phyloP scores from a whole-genome alignment of 768 basidiomycete species.

The Suillus tomentosus region DNA sequence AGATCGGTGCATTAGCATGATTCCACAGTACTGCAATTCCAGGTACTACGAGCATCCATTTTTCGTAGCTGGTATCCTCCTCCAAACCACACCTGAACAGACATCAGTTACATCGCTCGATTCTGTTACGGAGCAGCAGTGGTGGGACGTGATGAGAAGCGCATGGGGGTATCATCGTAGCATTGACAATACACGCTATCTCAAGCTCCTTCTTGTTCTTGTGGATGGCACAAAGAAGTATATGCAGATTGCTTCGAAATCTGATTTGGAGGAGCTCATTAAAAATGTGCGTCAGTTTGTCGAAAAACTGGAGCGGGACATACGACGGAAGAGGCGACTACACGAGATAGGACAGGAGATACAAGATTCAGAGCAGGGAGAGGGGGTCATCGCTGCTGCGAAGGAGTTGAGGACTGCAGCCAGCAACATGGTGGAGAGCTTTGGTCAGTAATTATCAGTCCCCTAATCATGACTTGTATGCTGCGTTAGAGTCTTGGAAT shows the following conservation, averaged over 20 bases:
- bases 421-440: not conserved
- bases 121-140: not conserved
- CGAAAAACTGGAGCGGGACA: not conserved
- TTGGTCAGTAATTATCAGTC: not conserved
- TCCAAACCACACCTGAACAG: not conserved
- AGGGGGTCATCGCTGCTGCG: not conserved
- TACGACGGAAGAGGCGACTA: too few relatives aligned
- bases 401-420: not conserved
- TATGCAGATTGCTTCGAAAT: not conserved
- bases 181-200: not conserved
- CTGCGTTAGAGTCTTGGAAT: too few relatives aligned
- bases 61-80: not conserved
- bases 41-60: not conserved
- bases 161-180: too few relatives aligned
- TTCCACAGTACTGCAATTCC: not conserved
- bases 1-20: not conserved
- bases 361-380: not conserved
- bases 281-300: not conserved
- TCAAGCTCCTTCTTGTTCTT: not conserved
- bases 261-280: not conserved
- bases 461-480: too few relatives aligned
- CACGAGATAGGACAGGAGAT: not conserved
- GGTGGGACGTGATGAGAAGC: not conserved
- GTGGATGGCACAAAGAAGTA: not conserved
- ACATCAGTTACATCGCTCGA: not conserved